Evolutionary conservation across 768 basidiomycete genomes (phyloP), one percentile per base, ranked within the genome.

Genomic region (Pleurotus eryngii): DNA sequence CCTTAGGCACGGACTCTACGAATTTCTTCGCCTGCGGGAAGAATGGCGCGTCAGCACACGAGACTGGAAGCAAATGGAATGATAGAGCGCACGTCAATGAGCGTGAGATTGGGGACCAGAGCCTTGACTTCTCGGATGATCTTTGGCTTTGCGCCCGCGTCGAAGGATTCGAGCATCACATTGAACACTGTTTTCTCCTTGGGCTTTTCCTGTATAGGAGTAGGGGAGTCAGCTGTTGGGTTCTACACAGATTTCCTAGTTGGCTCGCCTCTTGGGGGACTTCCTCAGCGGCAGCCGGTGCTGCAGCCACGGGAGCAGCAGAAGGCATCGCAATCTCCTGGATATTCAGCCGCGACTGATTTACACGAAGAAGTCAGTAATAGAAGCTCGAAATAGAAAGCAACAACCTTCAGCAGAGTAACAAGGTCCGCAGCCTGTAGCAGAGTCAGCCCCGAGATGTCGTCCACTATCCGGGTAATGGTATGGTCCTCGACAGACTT

Each of bases 181-280:
- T 87, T 95, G 77, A 99, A 99, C 35, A 95, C 81, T 15, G 95
- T 97, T 86, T 98, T 98, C 78, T 98, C 97, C 76, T 97, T 98
- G 49, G 95, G 95, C 68, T 95, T 97, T 72, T 94, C 93, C 87
- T 93, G 60, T 18, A 57, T 48, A 9, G n/a, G 27, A 40, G 12
- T n/a, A 5, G 42, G 14, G 15, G 35, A 27, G 9, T 27, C 8
- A 54, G 30, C 15, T 43, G 48, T 46, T 3, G 55, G 15, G 27
- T 3, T 50, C 22, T 2, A 18, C 45, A 62, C 55, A 50, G 38
- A 24, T 27, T 30, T 22, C 7, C 9, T 20, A 3, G 14, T 18
- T 26, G 49, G 72, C 83, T 57, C 61, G 90, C 91, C 72, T 86
- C 86, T 15, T 78, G 78, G 51, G 86, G 81, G 60, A 84, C 87